A percentile compares a stretch with the other conserved stretches of the same genome.
These are phyloP conservation scores for Chenopodium suecicum DNA, from an alignment of 148 eudicot species.

Conservation along the genomic window DNA sequence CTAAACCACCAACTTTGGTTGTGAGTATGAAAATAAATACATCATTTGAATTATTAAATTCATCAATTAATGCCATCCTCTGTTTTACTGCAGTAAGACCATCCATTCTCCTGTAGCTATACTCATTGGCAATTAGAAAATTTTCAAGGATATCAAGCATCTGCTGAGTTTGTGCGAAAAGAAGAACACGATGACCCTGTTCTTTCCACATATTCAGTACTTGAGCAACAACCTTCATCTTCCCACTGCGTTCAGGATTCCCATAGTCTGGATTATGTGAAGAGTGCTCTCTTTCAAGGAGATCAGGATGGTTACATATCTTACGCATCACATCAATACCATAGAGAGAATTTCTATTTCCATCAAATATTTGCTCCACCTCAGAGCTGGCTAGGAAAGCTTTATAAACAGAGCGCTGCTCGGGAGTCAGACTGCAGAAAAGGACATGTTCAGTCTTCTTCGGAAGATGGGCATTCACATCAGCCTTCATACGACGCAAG, in stretches of 20 bases:
- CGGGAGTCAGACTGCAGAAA: slow-evolving; percentile 89
- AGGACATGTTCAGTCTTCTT: slow-evolving; percentile 98
- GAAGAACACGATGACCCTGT: slow-evolving; percentile 94
- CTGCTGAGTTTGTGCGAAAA: slow-evolving; percentile 94
- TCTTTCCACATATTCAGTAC: slow-evolving; percentile 94
- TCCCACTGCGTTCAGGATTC: slow-evolving; percentile 93
- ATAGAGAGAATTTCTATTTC: slow-evolving; percentile 82
- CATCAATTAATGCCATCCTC: slow-evolving; percentile 92
- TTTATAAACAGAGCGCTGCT: slow-evolving; percentile 82
- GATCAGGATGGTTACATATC: slow-evolving; percentile 98
- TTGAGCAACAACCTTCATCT: slow-evolving; percentile 86
- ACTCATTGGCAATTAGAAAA: slow-evolving; percentile 56
- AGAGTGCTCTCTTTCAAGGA: slow-evolving; percentile 95
- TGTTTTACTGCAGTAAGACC: slow-evolving; percentile 83
- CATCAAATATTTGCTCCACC: slow-evolving; percentile 92
- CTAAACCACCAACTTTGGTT: slow-evolving; percentile 96
- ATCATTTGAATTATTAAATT: slow-evolving; percentile 74
- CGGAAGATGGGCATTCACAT: slow-evolving; percentile 90
- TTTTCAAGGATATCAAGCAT: slow-evolving; percentile 97
- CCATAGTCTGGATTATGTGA: slow-evolving; percentile 79
- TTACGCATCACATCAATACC: slow-evolving; percentile 99
- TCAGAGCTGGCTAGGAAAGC: slow-evolving; percentile 98
- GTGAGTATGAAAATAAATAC: slow-evolving; percentile 84
- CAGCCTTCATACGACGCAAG: slow-evolving; percentile 93
- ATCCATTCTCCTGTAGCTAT: slow-evolving; percentile 93